A percentile compares a stretch with the other conserved stretches of the same genome.
Conservation (phyloP, 1,284 basidiomycete species). For the Pholiota adiposa region DNA sequence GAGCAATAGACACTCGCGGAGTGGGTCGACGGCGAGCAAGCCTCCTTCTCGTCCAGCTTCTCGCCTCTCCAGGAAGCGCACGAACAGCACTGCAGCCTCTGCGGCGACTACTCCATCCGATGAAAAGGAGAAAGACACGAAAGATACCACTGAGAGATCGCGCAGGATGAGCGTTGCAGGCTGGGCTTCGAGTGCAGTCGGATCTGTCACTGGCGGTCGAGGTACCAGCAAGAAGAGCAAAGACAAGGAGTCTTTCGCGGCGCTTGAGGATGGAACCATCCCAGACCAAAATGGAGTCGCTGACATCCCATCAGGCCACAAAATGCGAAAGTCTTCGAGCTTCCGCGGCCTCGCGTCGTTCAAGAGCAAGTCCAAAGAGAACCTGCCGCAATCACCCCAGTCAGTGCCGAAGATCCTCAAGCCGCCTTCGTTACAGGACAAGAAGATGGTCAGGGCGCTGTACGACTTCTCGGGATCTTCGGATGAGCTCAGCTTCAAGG, state of each 20-base stretch:
- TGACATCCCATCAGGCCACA: conserved; percentile 20
- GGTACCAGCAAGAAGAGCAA: conserved; percentile 68
- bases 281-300: conserved; percentile 15
- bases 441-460: conserved; percentile 68
- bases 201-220: conserved; percentile 54
- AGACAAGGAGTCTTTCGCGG: conserved; percentile 64
- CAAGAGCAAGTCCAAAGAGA: conserved; percentile 41
- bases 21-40: conserved; percentile 44
- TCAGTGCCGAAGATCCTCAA: conserved; percentile 49
- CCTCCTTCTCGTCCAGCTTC: conserved; percentile 57
- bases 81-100: conserved; percentile 53
- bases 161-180: conserved; percentile 56
- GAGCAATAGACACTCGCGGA: conserved; percentile 39
- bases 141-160: conserved; percentile 28
- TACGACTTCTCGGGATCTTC: conserved; percentile 74
- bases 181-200: conserved; percentile 65
- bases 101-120: conserved; percentile 23
- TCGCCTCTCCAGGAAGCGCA: conserved; percentile 58
- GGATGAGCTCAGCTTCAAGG: conserved; percentile 77
- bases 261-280: conserved; percentile 50
- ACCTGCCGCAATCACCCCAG: conserved; percentile 17
- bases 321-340: conserved; percentile 30
- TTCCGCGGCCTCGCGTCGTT: conserved; percentile 38
- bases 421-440: conserved; percentile 48
- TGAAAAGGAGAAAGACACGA: conserved; percentile 36